Evolutionary conservation across 2,329 filamentous ascomycete genomes (phyloP), one percentile per base, ranked within the genome.

Genomic region (Talaromyces sp.): DNA sequence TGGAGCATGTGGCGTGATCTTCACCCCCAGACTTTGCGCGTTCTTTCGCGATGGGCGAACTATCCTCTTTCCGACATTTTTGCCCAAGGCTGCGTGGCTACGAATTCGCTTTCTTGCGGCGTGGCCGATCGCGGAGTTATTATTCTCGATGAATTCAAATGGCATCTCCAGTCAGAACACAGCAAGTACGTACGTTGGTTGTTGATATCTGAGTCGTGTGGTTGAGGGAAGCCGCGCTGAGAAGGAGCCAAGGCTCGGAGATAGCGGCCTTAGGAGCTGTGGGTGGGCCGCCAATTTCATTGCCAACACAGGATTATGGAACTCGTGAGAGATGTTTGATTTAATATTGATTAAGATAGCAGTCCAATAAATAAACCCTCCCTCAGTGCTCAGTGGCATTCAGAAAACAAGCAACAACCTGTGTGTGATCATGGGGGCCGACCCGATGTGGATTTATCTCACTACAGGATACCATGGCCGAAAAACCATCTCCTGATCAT

Each of bases 91-190:
- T 17, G 52, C 61, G 32, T 58, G 43, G 31, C 58, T 57, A 38
- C 61, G 58, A 43, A 63, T 63, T 29, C 58, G 58, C 46, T 61
- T 63, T 58, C 61, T 53, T 7, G 51, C 52, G 10, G 31, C 54
- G 19, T 31, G 50, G 50, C 55, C 41, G 13, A 63, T 50, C 4
- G 31, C 4, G 9, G 11, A n/a, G 19, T 61, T 60, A 27, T 61
- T 63, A 27, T 63, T 61, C 13, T 61, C 56, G 11, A 63, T 63
- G 13, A 63, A 63, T 51, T 63, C 58, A 24, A 58, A 63, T 27
- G 55, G 41, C 61, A 63, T 63, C 10, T 52, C 7, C 7, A 21
- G n/a, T 46, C 11, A 21, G 9, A 13, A 46, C 3, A 46, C 8
- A 21, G 43, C 17, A 24, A 46, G 8, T 24, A 35, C 13, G 7